phyloP scores from a whole-genome alignment of 768 basidiomycete species.

The Panaeolus papilionaceus region DNA sequence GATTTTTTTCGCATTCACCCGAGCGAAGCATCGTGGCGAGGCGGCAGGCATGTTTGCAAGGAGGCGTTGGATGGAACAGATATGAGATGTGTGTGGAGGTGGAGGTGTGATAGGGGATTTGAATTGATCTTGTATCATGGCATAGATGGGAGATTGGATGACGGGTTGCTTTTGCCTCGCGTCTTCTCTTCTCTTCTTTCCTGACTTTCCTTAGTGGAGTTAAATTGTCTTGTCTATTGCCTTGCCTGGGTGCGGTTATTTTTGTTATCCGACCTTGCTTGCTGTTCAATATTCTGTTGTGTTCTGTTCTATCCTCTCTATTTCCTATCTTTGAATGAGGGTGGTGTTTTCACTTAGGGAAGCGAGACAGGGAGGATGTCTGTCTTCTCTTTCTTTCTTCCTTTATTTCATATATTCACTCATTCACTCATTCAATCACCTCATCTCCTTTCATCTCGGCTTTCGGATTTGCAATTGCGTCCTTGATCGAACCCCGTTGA shows the following conservation, averaged over 20 bases:
- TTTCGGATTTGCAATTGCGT: constrained; percentile 4
- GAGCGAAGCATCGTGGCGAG: neutral
- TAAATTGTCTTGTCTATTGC: neutral
- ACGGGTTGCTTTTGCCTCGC: neutral
- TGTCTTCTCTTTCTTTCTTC: no score
- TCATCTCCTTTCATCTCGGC: neutral
- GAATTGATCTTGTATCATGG: neutral
- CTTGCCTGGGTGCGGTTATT: neutral
- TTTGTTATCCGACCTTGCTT: neutral
- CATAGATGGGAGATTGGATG: neutral
- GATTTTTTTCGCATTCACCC: neutral
- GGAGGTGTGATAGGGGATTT: no score
- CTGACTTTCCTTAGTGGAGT: neutral
- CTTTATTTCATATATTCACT: neutral
- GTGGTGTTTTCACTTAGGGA: neutral
- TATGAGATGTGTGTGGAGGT: neutral
- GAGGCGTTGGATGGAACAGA: neutral
- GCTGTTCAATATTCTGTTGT: neutral
- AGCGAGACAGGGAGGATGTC: no score
- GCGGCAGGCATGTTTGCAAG: neutral
- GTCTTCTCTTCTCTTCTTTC: neutral
- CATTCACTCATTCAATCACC: neutral
- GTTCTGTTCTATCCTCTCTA: neutral
- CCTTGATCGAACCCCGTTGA: no score
- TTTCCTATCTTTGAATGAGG: neutral